These are phyloP conservation scores for Sporisorium iseilematis-ciliati DNA, from an alignment of 1,284 basidiomycete genomes.

Conservation along the genomic window DNA sequence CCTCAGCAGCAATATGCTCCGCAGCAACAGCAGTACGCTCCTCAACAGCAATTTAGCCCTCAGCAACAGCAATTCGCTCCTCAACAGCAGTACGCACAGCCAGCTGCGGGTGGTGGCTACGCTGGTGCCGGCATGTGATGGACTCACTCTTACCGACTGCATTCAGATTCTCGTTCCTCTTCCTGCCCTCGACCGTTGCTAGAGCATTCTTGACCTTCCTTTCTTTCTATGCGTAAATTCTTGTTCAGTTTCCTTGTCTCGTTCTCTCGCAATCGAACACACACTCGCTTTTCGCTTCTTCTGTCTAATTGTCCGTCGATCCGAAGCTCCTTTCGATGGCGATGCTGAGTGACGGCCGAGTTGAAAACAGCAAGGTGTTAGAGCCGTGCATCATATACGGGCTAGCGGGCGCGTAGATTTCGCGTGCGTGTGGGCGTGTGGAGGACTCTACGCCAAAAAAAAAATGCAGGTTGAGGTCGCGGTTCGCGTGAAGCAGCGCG, in stretches of 20 bases:
- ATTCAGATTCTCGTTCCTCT: neutral
- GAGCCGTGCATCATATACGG: neutral
- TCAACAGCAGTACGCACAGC: neutral
- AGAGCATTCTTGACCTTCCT: neutral
- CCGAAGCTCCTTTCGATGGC: neutral
- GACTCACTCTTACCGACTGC: neutral
- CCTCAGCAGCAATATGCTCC: constrained; percentile 1
- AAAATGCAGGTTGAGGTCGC: constrained; percentile 19
- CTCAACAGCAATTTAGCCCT: neutral
- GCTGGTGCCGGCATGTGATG: constrained; percentile 2
- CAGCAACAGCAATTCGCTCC: constrained; percentile 1
- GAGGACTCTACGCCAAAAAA: constrained; percentile 30
- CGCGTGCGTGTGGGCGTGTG: constrained; percentile 20
- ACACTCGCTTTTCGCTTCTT: neutral
- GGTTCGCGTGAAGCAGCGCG: constrained; percentile 43
- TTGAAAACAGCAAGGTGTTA: constrained; percentile 1
- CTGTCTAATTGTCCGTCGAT: neutral
- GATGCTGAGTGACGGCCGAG: neutral
- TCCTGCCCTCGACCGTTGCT: neutral
- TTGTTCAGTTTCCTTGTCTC: neutral
- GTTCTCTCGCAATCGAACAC: neutral
- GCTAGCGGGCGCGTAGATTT: constrained; percentile 2
- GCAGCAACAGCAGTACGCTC: neutral
- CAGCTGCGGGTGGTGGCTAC: constrained; percentile 4
- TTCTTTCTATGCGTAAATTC: neutral